A percentile compares a stretch with the other conserved stretches of the same genome.
Evolutionary conservation across 1,284 basidiomycete genomes (phyloP).

Genomic region (Sporisorium reilianum): DNA sequence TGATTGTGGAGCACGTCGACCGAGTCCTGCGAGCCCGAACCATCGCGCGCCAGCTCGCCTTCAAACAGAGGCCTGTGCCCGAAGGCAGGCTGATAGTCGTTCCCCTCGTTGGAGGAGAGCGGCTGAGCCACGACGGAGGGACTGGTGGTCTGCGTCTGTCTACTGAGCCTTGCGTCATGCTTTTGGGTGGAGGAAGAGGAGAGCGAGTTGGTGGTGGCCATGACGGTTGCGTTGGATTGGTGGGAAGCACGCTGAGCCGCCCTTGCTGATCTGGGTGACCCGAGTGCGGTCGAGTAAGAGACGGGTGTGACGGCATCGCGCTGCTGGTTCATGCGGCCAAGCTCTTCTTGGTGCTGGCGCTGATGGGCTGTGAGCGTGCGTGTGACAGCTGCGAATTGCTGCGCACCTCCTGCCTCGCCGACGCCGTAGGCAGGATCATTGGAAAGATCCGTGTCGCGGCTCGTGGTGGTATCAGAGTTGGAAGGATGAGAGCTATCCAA

Average conservation of each 20-base stretch:
- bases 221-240: constrained; percentile 27
- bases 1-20: constrained; percentile 13
- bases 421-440: constrained; percentile 25
- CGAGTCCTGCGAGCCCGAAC: constrained; percentile 23
- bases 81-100: background rate
- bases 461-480: constrained; percentile 27
- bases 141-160: constrained; percentile 20
- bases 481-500: constrained; percentile 19
- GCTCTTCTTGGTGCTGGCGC: constrained; percentile 23
- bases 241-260: constrained; percentile 23
- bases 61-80: constrained; percentile 10
- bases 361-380: constrained; percentile 22
- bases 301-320: constrained; percentile 6
- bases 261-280: constrained; percentile 3
- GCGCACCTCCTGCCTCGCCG: constrained; percentile 27
- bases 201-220: constrained; percentile 10
- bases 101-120: constrained; percentile 1
- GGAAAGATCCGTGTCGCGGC: constrained; percentile 25
- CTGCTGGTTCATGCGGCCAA: constrained; percentile 29
- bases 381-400: constrained; percentile 15
- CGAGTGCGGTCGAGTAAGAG: constrained; percentile 4
- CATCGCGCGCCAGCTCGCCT: constrained; percentile 5
- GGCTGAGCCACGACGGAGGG: constrained; percentile 10
- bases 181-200: constrained; percentile 19
- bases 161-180: constrained; percentile 23